Conservation (phyloP, 441 rosid species). For the Syzygium malaccense region DNA sequence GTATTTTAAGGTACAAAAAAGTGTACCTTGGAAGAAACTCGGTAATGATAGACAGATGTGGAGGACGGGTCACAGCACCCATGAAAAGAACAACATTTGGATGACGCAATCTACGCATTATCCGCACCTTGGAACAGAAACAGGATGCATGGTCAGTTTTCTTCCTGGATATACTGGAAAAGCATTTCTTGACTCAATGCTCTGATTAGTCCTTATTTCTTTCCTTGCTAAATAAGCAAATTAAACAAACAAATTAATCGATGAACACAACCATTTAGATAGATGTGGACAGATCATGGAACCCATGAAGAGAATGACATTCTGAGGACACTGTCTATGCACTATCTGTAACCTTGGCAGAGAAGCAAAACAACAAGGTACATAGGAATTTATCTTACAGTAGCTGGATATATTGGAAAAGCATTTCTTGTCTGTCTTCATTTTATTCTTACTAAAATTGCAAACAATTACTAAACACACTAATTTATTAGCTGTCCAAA, state of each 20-base stretch:
- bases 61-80: slow-evolving; percentile 99
- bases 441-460: background rate
- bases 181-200: background rate
- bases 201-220: background rate
- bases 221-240: background rate
- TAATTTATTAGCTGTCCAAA: background rate
- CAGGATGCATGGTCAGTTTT: background rate
- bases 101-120: slow-evolving; percentile 97
- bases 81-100: slow-evolving; percentile 95
- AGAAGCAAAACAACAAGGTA: background rate
- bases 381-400: background rate
- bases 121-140: slow-evolving; percentile 61
- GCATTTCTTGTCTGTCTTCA: background rate
- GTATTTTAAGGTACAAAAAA: background rate
- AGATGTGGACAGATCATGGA: background rate
- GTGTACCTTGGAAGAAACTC: slow-evolving; percentile 94
- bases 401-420: background rate
- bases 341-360: background rate
- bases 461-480: background rate
- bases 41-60: slow-evolving; percentile 83
- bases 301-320: background rate
- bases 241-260: background rate
- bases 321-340: background rate
- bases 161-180: background rate
- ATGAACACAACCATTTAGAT: background rate